phyloP scores from a whole-genome alignment of 331 rosid species.

The Cydonia oblonga region DNA sequence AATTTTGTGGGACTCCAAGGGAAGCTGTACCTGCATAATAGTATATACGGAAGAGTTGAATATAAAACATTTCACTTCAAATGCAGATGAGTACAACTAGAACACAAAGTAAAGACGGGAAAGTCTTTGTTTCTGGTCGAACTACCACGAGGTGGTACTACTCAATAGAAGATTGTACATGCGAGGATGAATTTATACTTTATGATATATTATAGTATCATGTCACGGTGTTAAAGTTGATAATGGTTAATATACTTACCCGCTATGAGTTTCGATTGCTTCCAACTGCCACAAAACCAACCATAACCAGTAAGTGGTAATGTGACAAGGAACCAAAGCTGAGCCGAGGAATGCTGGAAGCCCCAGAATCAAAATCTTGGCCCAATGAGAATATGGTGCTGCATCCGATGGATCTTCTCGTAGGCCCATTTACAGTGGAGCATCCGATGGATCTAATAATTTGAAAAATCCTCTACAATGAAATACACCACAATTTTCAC shows the following conservation, averaged over 20 bases:
- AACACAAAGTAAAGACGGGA: too few relatives aligned
- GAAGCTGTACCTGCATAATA: not conserved
- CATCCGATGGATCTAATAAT: constrained; percentile 15
- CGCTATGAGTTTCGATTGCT: constrained; percentile 17
- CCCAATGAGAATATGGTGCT: constrained; percentile 18
- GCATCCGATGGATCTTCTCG: constrained; percentile 15
- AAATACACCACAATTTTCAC: constrained; percentile 9
- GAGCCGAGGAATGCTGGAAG: constrained; percentile 3
- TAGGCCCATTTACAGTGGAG: constrained; percentile 17
- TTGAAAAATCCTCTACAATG: constrained; percentile 8
- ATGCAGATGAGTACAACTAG: too few relatives aligned
- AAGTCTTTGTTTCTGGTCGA: too few relatives aligned
- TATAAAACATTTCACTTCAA: too few relatives aligned
- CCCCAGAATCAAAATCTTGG: constrained; percentile 12
- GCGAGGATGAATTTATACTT: too few relatives aligned
- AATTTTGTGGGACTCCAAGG: constrained; percentile 8
- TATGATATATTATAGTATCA: too few relatives aligned
- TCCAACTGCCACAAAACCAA: constrained; percentile 12
- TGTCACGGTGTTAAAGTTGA: not conserved
- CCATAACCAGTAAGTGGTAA: constrained; percentile 15
- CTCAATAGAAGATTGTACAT: too few relatives aligned
- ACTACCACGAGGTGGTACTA: too few relatives aligned
- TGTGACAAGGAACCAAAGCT: constrained; percentile 14
- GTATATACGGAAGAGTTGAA: not conserved
- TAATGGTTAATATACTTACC: not conserved